These are phyloP conservation scores for Hypoxylon cercidicola DNA, from an alignment of 495 filamentous ascomycete genomes.

Conservation along the genomic window DNA sequence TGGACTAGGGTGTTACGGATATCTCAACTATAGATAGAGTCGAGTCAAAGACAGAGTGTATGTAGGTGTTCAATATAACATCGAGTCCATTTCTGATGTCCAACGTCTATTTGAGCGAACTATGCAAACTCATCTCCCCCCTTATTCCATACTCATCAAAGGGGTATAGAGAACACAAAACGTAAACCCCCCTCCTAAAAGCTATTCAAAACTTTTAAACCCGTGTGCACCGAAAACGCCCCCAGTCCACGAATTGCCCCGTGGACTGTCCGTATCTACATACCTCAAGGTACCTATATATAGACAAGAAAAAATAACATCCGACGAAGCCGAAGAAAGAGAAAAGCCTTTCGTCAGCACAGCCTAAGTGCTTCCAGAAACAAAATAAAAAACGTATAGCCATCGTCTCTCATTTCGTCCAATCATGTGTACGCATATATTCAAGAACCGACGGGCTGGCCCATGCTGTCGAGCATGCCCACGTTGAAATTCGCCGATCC, in stretches of 20 bases:
- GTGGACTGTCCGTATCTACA: conserved; percentile 3
- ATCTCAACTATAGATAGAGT: not conserved
- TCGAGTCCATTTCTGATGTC: conserved; percentile 16
- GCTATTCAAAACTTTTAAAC: not conserved
- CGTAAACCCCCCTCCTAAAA: not conserved
- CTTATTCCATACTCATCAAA: conserved; percentile 34
- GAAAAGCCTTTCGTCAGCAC: too few species aligned
- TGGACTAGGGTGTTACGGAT: not conserved
- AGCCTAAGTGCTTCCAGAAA: not conserved
- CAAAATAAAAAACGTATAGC: conserved; percentile 5
- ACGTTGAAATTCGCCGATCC: conserved; percentile 36
- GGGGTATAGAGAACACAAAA: conserved; percentile 35
- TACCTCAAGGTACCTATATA: not conserved
- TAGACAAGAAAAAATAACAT: not conserved
- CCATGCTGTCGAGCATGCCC: conserved; percentile 24
- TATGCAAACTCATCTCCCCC: conserved; percentile 7
- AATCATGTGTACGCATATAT: conserved; percentile 6
- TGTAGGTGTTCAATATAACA: conserved; percentile 21
- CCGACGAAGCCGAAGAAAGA: too few species aligned
- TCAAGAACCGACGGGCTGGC: conserved; percentile 18
- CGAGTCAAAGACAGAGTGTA: conserved; percentile 12
- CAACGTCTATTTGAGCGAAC: conserved; percentile 24
- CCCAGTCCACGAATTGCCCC: not conserved
- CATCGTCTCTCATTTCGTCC: conserved; percentile 14
- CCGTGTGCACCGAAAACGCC: not conserved